Conservation (phyloP, 306 rosid species). For the Dalbergia cochinchinensis region DNA sequence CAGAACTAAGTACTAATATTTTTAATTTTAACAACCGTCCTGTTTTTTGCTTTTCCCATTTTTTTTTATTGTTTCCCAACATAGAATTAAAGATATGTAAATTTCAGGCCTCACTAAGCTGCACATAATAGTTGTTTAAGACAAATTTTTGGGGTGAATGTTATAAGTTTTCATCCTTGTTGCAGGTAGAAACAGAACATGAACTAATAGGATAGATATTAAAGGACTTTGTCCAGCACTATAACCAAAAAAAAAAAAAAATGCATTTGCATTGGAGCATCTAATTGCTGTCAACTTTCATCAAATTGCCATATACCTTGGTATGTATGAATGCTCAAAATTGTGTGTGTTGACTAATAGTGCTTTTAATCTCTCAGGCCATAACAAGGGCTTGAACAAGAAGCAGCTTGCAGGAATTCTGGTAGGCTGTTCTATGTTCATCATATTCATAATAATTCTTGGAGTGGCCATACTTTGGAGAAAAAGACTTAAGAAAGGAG, state of each 20-base stretch:
- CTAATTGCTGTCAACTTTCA: neutral
- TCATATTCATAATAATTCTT: constrained; percentile 1
- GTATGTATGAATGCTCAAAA: constrained; percentile 17
- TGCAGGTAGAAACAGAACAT: constrained; percentile 14
- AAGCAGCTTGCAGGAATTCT: constrained; percentile 47
- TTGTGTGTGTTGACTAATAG: constrained; percentile 26
- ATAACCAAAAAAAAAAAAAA: neutral
- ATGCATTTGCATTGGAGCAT: neutral
- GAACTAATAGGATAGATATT: constrained; percentile 2
- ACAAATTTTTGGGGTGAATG: constrained; percentile 4
- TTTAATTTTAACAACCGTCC: neutral
- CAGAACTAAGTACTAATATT: constrained; percentile 47
- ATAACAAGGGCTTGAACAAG: constrained; percentile 33
- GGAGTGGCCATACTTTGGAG: constrained; percentile 28
- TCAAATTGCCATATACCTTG: neutral
- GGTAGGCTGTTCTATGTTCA: constrained; percentile 21
- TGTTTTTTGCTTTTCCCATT: neutral
- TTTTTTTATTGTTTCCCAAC: neutral
- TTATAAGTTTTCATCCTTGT: neutral
- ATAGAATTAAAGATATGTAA: neutral
- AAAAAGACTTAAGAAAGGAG: constrained; percentile 36
- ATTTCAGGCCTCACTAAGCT: constrained; percentile 1
- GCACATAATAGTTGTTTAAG: neutral
- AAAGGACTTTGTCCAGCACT: constrained; percentile 20
- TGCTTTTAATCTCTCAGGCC: constrained; percentile 40